Conservation (phyloP, 2,329 filamentous ascomycete species). For the Alternaria sp. region DNA sequence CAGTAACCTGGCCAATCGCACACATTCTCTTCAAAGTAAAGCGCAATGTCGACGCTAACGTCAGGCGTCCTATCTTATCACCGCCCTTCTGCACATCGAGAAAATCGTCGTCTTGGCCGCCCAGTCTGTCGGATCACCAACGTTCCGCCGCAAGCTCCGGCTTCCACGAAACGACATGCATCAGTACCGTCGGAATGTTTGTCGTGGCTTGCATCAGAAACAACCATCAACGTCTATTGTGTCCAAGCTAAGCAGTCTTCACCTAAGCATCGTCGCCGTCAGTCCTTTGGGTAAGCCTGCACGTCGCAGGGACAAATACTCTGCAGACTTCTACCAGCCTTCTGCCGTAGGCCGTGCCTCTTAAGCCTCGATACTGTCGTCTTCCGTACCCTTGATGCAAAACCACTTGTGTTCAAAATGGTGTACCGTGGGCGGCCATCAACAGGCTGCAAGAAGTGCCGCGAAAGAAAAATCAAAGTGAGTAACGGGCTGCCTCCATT, state of each 20-base stretch:
- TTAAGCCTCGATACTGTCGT: not conserved
- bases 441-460: slow-evolving; percentile 47
- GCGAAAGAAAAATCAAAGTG: slow-evolving; percentile 54
- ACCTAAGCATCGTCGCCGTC: not conserved
- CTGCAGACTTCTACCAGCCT: not conserved
- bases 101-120: not conserved
- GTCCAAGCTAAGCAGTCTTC: not conserved
- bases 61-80: not conserved
- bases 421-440: slow-evolving; percentile 47
- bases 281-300: not conserved
- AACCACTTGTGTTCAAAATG: slow-evolving; percentile 26
- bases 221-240: not conserved
- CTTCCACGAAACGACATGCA: not conserved
- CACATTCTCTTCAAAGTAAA: not conserved
- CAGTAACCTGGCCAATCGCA: not conserved
- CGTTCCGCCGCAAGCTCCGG: not conserved
- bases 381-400: not conserved
- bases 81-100: not conserved
- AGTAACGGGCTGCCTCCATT: slow-evolving; percentile 9
- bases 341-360: not conserved
- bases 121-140: not conserved
- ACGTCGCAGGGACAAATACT: not conserved
- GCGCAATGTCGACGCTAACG: not conserved
- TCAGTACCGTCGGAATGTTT: not conserved
- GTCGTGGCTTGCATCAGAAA: not conserved